Base-by-base conservation (phyloP, 2,329 filamentous ascomycete genomes). In the Fusarium sp. region DNA sequence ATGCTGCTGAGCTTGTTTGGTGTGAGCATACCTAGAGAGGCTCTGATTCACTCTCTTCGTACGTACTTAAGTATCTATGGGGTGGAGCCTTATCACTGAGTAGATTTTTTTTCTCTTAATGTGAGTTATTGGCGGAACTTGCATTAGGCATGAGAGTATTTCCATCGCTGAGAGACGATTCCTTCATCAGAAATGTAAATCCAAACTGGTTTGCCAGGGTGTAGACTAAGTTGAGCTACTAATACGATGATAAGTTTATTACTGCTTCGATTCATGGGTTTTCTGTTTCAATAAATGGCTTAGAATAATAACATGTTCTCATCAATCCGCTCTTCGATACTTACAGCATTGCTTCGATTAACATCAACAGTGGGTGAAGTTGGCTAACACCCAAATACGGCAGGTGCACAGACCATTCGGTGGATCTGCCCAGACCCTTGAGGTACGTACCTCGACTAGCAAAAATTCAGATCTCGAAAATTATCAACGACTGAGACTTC, bases 391-490 rank as follows among this genome's bases (percentile, higher is more conserved):
- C 60, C 60, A 37, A 21, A 60, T 45, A 34, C 37, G 61, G 48
- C 9, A 65, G 37, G 48, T 49, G 62, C 62, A 66, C 64, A 43
- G 52, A 16, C 31, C 65, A 54, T 1, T 7, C 2, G n/a, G 13
- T 39, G 54, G 62, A 50, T 67, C 56, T 43, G 18, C 25, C 41
- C 28, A 52, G 44, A 41, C 44, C 48, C 11, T n/a, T 5, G 28
- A 28, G 39, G 52, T 68, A 67, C 65, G 65, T 67, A 67, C 58
- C 58, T 51, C 26, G 11, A 23, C 18, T 3, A 48, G 43, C 51
- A 67, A 67, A 67, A 67, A 55, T 54, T 68, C 64, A 67, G 28
- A 62, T 55, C 43, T 23, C 11, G 30, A 68, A 67, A 64, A 59
- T 63, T 67, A 41, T 64, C 52, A 55, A 64, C 18, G 23, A 25